Evolutionary conservation across 768 basidiomycete species (phyloP).

Genomic region (Collybia sp.): DNA sequence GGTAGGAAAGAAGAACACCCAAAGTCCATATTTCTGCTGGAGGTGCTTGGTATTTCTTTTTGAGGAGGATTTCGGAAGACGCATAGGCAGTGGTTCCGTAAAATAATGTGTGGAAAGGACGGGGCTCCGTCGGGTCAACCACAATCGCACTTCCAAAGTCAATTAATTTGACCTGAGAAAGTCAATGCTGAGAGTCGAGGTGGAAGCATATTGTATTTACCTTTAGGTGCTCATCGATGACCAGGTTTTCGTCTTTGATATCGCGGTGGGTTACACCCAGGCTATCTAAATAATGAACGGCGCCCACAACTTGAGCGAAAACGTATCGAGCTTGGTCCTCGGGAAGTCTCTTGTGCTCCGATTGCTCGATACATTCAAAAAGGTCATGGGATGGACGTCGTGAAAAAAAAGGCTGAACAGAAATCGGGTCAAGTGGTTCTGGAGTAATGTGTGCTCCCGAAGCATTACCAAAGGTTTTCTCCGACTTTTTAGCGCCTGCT

Average conservation of each 20-base stretch:
- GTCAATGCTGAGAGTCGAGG: background rate
- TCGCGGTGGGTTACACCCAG: slow-evolving; percentile 92
- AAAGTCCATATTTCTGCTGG: slow-evolving; percentile 97
- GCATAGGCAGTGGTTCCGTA: slow-evolving; percentile 97
- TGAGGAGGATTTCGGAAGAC: slow-evolving; percentile 87
- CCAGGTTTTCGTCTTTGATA: slow-evolving; percentile 94
- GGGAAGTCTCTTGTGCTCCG: slow-evolving; percentile 69
- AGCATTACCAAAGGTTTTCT: too few species aligned
- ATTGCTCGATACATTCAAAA: slow-evolving; percentile 94
- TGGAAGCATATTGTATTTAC: slow-evolving; percentile 26
- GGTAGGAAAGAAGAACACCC: slow-evolving; percentile 90
- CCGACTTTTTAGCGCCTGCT: too few species aligned
- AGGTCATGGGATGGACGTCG: slow-evolving; percentile 86
- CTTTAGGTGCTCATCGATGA: slow-evolving; percentile 70
- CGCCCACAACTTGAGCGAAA: slow-evolving; percentile 85
- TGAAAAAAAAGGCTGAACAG: slow-evolving; percentile 38
- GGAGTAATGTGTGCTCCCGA: too few species aligned
- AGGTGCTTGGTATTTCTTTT: slow-evolving; percentile 85
- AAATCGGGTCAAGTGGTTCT: slow-evolving; percentile 10
- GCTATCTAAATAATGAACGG: slow-evolving; percentile 73
- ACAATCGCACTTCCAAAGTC: slow-evolving; percentile 92
- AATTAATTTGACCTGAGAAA: slow-evolving; percentile 79
- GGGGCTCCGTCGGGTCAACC: slow-evolving; percentile 55
- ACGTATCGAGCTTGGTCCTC: slow-evolving; percentile 79
- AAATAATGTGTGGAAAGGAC: slow-evolving; percentile 72